Conservation (phyloP, 306 rosid species). For the Sechiopsis laciniata region DNA sequence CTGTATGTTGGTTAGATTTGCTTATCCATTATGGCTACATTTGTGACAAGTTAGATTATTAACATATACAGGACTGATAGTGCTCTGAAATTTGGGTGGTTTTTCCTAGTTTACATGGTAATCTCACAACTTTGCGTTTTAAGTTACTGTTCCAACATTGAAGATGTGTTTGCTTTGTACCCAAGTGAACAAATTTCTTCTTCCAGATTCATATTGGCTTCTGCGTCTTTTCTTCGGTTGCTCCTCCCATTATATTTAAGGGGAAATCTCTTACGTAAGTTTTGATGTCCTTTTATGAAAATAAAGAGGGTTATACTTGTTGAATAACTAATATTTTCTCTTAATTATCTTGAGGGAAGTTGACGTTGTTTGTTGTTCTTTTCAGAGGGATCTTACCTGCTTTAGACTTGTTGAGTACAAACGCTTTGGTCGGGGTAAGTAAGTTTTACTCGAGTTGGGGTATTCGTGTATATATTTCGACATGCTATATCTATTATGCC, state of each 20-base stretch:
- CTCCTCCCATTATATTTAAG: conserved; percentile 78
- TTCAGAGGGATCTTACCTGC: conserved; percentile 88
- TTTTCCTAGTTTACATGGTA: conserved; percentile 66
- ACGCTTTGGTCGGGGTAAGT: conserved; percentile 59
- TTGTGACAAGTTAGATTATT: conserved; percentile 4
- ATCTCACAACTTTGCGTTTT: conserved; percentile 13
- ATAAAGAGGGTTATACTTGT: not conserved
- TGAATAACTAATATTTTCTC: conserved; percentile 4
- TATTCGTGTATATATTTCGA: not conserved
- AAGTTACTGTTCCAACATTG: conserved; percentile 21
- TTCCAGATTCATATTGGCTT: conserved; percentile 76
- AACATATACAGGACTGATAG: conserved; percentile 72
- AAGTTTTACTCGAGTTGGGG: conserved; percentile 8
- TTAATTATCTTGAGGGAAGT: conserved; percentile 15
- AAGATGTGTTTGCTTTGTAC: conserved; percentile 22
- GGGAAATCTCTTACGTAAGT: conserved; percentile 89
- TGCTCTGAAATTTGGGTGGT: conserved; percentile 89
- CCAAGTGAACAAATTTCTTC: conserved; percentile 26
- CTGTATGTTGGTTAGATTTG: not conserved
- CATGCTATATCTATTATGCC: not conserved
- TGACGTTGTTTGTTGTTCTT: conserved; percentile 33
- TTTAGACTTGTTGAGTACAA: conserved; percentile 42
- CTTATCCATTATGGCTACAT: not conserved
- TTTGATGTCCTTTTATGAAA: conserved; percentile 11
- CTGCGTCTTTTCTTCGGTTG: conserved; percentile 70